Evolutionary conservation across 495 filamentous ascomycete genomes (phyloP).

Genomic region (Podospora fimiseda): DNA sequence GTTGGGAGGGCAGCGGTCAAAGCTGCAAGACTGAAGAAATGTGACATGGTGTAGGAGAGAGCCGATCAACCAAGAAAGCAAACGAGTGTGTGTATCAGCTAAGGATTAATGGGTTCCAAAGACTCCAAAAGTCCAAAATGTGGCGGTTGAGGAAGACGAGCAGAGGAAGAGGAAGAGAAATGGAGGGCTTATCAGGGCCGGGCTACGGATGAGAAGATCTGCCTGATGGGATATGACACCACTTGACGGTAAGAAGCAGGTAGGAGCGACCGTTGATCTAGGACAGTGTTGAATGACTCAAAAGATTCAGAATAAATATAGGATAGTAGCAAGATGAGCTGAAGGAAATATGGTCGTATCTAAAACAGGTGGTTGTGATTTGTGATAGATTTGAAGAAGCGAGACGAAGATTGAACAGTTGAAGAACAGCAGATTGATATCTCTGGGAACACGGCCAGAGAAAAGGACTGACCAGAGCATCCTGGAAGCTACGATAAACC

Average conservation of each 20-base stretch:
- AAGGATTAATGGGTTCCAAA: background rate
- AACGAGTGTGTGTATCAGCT: background rate
- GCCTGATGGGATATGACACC: background rate
- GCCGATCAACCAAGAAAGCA: background rate
- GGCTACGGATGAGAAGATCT: background rate
- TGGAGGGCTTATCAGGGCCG: background rate
- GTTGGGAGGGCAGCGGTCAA: constrained; percentile 26
- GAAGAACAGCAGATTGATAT: too few relatives aligned
- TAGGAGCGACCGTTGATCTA: background rate
- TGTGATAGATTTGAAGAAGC: too few relatives aligned
- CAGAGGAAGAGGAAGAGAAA: background rate
- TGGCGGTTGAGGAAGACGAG: background rate
- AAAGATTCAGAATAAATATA: background rate
- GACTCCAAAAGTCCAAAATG: constrained; percentile 6
- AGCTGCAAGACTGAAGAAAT: constrained; percentile 20
- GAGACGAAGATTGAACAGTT: too few relatives aligned
- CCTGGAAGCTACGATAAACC: too few relatives aligned
- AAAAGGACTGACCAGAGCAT: too few relatives aligned
- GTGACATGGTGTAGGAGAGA: constrained; percentile 25
- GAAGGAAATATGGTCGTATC: background rate
- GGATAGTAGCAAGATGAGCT: background rate
- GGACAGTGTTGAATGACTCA: background rate
- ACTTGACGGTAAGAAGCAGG: background rate
- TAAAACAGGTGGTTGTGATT: too few relatives aligned
- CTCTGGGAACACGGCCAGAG: too few relatives aligned